A percentile compares a stretch with the other conserved stretches of the same genome.
Evolutionary conservation across 2,329 filamentous ascomycete species (phyloP).

Genomic region (Orbilia blumenaviensis): DNA sequence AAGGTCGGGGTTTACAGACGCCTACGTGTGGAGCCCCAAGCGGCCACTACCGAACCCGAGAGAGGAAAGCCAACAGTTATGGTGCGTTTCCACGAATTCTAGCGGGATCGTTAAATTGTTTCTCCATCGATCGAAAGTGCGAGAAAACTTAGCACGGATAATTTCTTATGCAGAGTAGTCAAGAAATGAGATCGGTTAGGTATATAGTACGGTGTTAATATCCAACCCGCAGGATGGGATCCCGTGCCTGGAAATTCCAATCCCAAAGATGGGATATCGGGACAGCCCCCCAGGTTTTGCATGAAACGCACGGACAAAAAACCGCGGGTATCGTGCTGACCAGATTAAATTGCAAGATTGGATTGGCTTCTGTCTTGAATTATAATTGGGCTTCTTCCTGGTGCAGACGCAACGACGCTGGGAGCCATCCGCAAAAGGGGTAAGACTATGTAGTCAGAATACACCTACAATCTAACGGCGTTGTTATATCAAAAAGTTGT

Average conservation of each 20-base stretch:
- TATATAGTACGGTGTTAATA: no score
- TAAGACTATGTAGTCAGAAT: no score
- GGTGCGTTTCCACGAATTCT: background rate
- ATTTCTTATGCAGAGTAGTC: conserved; percentile 22
- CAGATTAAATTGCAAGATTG: conserved; percentile 14
- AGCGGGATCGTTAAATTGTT: conserved; percentile 21
- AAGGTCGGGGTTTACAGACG: conserved; percentile 9
- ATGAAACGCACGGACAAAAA: conserved; percentile 22
- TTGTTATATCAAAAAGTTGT: background rate
- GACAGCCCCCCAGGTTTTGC: background rate
- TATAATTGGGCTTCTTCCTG: conserved; percentile 9
- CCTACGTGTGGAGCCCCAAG: background rate
- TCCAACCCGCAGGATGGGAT: background rate
- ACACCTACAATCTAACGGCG: background rate
- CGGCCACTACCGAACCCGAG: conserved; percentile 5
- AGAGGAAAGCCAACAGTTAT: background rate
- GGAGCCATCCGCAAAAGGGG: background rate
- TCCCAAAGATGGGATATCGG: background rate
- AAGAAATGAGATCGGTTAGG: conserved; percentile 32
- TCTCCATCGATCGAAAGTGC: conserved; percentile 3
- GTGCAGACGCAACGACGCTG: no score
- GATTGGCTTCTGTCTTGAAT: background rate
- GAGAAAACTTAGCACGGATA: background rate
- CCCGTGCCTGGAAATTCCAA: background rate
- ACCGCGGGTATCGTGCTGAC: background rate